These are phyloP conservation scores for Rhypophila decipiens DNA, from an alignment of 495 filamentous ascomycete genomes.

Conservation along the genomic window DNA sequence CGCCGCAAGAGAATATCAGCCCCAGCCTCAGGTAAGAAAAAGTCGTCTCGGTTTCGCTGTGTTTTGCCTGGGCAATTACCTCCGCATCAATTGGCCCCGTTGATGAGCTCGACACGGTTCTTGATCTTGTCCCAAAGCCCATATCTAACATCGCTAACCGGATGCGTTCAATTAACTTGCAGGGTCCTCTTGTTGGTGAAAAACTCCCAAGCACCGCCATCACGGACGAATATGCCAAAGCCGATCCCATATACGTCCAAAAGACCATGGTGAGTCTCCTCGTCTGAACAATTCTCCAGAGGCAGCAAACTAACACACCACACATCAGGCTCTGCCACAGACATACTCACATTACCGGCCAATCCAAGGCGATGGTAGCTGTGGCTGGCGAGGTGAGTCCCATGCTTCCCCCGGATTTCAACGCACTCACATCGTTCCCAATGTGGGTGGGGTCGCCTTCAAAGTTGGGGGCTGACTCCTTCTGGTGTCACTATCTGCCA, in stretches of 20 bases:
- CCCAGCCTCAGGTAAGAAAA: slow-evolving; percentile 53
- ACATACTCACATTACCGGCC: slow-evolving; percentile 85
- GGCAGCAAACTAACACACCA: slow-evolving; percentile 2
- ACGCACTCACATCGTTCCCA: too few relatives aligned
- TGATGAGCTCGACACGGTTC: too few relatives aligned
- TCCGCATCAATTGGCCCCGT: too few relatives aligned
- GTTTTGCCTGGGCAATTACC: too few relatives aligned
- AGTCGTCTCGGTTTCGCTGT: too few relatives aligned
- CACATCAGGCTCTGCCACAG: slow-evolving; percentile 61
- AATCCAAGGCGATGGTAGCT: slow-evolving; percentile 89
- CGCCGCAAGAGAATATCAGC: slow-evolving; percentile 57
- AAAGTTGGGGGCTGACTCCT: background rate
- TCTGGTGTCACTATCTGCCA: background rate
- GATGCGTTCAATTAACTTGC: slow-evolving; percentile 1
- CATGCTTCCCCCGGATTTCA: too few relatives aligned
- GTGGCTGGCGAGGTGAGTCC: slow-evolving; percentile 91
- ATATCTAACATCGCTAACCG: too few relatives aligned
- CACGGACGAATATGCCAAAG: slow-evolving; percentile 82
- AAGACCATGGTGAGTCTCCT: slow-evolving; percentile 71
- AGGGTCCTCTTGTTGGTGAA: slow-evolving; percentile 80
- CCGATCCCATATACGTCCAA: slow-evolving; percentile 73
- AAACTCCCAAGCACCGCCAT: slow-evolving; percentile 72
- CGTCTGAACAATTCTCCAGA: background rate
- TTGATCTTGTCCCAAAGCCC: too few relatives aligned
- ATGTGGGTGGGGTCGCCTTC: slow-evolving; percentile 9